Conservation (phyloP, 2,329 filamentous ascomycete species). For the Exophiala spinifera region DNA sequence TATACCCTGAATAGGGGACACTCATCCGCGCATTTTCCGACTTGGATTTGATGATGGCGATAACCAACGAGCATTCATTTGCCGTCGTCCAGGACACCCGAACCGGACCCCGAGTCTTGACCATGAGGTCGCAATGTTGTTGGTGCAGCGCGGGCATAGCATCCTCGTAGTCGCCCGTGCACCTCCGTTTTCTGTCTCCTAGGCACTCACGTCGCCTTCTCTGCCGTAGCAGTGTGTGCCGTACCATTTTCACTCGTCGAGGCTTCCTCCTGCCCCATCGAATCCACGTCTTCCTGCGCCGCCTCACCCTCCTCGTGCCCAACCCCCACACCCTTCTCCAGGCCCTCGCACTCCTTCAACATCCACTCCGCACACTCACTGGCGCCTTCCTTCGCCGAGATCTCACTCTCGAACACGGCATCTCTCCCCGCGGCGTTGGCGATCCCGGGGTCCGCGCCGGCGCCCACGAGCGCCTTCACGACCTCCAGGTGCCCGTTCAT, state of each 20-base stretch:
- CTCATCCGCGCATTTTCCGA: no score
- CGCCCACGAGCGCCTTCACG: slow-evolving; percentile 72
- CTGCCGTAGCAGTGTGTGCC: not conserved
- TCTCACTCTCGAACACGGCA: slow-evolving; percentile 66
- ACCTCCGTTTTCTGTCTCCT: no score
- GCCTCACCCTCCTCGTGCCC: slow-evolving; percentile 11
- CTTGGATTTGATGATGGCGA: no score
- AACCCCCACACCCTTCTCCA: slow-evolving; percentile 22
- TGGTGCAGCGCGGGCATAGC: no score
- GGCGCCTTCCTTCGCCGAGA: slow-evolving; percentile 34
- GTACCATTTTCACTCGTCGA: not conserved
- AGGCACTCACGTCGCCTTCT: not conserved
- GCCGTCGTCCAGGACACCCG: no score
- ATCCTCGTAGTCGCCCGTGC: no score
- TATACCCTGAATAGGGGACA: no score
- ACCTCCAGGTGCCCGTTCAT: slow-evolving; percentile 80
- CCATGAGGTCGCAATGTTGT: no score
- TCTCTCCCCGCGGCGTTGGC: slow-evolving; percentile 84
- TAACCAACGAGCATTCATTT: no score
- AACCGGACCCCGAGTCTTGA: no score
- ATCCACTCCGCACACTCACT: slow-evolving; percentile 29
- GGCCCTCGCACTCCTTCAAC: slow-evolving; percentile 28
- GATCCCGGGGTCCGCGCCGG: slow-evolving; percentile 72
- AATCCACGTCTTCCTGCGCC: not conserved
- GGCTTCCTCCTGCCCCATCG: slow-evolving; percentile 3